Evolutionary conservation across 495 filamentous ascomycete species (phyloP).

Genomic region (Hypoxylon intermedium): DNA sequence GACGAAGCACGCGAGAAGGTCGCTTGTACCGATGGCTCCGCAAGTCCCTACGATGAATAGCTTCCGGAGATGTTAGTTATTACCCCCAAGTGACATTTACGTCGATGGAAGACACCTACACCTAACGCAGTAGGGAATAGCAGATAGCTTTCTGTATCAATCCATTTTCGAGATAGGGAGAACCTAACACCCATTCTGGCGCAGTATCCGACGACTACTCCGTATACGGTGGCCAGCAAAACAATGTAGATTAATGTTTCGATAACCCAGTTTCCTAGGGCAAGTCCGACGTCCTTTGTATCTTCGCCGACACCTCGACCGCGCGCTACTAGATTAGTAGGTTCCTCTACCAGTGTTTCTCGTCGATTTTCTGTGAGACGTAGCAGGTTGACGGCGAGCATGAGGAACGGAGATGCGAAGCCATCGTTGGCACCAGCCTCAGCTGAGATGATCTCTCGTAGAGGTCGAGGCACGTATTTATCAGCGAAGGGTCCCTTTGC

Average conservation of each 20-base stretch:
- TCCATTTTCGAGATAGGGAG: slow-evolving; percentile 67
- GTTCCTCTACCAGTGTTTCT: slow-evolving; percentile 48
- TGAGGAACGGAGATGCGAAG: slow-evolving; percentile 65
- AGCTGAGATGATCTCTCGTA: slow-evolving; percentile 68
- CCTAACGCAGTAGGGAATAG: slow-evolving; percentile 86
- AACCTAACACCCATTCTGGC: slow-evolving; percentile 67
- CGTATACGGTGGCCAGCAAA: slow-evolving; percentile 74
- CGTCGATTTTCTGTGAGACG: slow-evolving; percentile 56
- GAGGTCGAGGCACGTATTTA: slow-evolving; percentile 61
- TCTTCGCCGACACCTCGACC: slow-evolving; percentile 55
- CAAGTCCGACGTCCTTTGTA: slow-evolving; percentile 64
- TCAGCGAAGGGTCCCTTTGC: slow-evolving; percentile 69
- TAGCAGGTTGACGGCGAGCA: slow-evolving; percentile 63
- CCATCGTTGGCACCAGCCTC: slow-evolving; percentile 69
- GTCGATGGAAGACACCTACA: slow-evolving; percentile 53
- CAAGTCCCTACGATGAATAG: slow-evolving; percentile 80
- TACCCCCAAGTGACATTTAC: not conserved
- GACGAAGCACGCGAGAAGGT: slow-evolving; percentile 90
- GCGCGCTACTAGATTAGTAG: slow-evolving; percentile 56
- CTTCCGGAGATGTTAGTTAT: slow-evolving; percentile 21
- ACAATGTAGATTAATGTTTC: slow-evolving; percentile 86
- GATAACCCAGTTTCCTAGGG: slow-evolving; percentile 78
- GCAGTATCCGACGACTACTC: slow-evolving; percentile 69
- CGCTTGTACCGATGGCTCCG: slow-evolving; percentile 84
- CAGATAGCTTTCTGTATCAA: slow-evolving; percentile 85